Evolutionary conservation across 306 rosid genomes (phyloP), one percentile per base, ranked within the genome.

Genomic region (Trifolium dubium): DNA sequence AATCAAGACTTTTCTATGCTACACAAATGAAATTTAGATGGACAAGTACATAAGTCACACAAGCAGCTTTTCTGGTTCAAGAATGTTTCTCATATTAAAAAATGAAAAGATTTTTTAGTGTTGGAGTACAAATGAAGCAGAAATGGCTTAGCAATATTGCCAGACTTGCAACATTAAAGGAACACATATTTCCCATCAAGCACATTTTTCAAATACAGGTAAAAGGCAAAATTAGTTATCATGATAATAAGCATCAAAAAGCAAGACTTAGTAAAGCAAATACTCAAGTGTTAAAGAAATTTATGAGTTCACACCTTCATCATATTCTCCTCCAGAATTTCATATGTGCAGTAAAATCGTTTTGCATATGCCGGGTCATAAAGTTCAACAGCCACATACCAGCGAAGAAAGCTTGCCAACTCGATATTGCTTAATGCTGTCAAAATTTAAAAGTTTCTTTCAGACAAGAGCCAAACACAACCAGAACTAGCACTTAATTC

Each of bases 351-450:
- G 77, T 92, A 94, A 85, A 89, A 94, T 73, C 99, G 89, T 79
- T 88, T 94, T 69, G 99, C 99, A 78, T 90, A 89, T 69, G 92
- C 86, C 55, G 97, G 99, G 82, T 94, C 99, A 73, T 87, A 89
- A 76, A 94, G 95, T 81, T 94, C 99, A 75, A 90, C 97, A 61
- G 99, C 95, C 76, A 94, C 96, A 72, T 86, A 94, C 99, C 97
- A 94, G 85, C 99, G 99, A 76, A 94, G 96, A 86, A 94, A 94
- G 90, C 99, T 94, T 78, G 99, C 99, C 71, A 94, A 82, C 84
- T 92, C 97, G 77, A 89, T 94, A 77, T 92, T 94, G 79, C 86
- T 13, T 72, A 88, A 81, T 80, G 99, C 99, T 94, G 95, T 73
- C 71, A 81, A 78, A 72, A 65, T 71, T 64, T 69, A 83, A 77